Evolutionary conservation across 139 green algal genomes (phyloP).

Genomic region (Raphidocelis subcapitata): DNA sequence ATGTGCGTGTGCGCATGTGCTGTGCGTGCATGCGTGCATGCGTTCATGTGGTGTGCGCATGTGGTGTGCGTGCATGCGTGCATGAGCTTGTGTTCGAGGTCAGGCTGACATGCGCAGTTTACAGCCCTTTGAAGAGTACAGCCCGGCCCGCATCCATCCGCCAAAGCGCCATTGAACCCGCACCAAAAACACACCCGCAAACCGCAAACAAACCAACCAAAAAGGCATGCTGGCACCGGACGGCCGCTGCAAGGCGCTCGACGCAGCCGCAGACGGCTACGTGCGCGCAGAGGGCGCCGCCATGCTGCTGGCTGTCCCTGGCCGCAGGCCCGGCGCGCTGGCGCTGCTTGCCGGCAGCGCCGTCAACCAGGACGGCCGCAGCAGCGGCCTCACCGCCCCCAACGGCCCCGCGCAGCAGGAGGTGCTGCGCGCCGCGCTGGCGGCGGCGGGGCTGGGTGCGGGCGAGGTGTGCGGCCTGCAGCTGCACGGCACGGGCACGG

Average conservation of each 20-base stretch:
- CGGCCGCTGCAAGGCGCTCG: constrained; percentile 85
- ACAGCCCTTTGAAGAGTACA: too few species aligned
- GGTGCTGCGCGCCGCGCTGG: constrained; percentile 61
- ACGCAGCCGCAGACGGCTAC: constrained; percentile 80
- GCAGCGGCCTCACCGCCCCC: constrained; percentile 81
- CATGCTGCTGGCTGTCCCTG: constrained; percentile 42
- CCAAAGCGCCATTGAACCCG: too few species aligned
- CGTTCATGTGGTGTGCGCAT: too few species aligned
- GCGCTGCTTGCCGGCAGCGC: constrained; percentile 37
- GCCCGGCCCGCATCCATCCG: too few species aligned
- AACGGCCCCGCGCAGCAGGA: constrained; percentile 85
- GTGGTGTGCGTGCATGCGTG: too few species aligned
- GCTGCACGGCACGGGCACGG: constrained; percentile 72
- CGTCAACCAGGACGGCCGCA: constrained; percentile 80
- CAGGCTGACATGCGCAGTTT: too few species aligned
- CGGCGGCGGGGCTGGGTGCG: background rate
- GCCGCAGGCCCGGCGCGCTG: background rate
- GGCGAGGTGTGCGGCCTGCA: constrained; percentile 37
- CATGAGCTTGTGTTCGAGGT: too few species aligned
- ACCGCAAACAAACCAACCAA: too few species aligned
- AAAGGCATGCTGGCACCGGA: constrained; percentile 44
- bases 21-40: too few species aligned
- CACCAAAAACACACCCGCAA: too few species aligned
- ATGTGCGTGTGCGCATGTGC: too few species aligned
- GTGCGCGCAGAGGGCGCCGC: constrained; percentile 49